These are phyloP conservation scores for Mimosa pudica DNA, from an alignment of 306 rosid genomes.

Conservation along the genomic window DNA sequence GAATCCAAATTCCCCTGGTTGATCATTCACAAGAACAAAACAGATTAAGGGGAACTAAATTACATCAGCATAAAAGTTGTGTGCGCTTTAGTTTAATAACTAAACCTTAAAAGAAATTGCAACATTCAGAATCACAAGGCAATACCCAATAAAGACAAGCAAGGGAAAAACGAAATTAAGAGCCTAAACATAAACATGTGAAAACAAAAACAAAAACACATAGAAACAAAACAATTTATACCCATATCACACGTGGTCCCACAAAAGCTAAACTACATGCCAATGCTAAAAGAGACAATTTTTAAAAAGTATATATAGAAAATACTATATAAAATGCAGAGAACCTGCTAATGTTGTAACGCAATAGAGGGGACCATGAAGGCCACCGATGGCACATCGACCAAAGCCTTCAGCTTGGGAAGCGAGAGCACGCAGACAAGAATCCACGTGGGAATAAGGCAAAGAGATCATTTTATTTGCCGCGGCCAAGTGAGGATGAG, in stretches of 20 bases:
- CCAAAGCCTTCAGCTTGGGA: constrained; percentile 90
- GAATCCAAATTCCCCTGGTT: not conserved
- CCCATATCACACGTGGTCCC: not conserved
- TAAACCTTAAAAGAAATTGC: not conserved
- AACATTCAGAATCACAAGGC: not conserved
- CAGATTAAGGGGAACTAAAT: not conserved
- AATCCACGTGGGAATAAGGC: constrained; percentile 73
- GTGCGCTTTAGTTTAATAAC: not conserved
- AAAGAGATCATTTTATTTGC: constrained; percentile 39
- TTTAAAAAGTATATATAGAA: not conserved
- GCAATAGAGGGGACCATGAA: constrained; percentile 67
- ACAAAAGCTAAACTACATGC: not conserved
- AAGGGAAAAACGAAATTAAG: not conserved
- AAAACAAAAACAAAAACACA: not conserved
- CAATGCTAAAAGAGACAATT: not conserved
- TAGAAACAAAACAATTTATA: not conserved
- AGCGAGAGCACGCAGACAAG: constrained; percentile 73
- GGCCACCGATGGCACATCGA: constrained; percentile 81
- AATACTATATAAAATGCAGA: not conserved
- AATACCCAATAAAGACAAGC: not conserved
- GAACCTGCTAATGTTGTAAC: constrained; percentile 82
- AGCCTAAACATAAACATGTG: not conserved
- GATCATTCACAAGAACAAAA: not conserved
- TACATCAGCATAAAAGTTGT: not conserved
- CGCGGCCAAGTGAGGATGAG: not conserved